Conservation (phyloP, 2,329 filamentous ascomycete genomes). For the Hypoxylon sp. region DNA sequence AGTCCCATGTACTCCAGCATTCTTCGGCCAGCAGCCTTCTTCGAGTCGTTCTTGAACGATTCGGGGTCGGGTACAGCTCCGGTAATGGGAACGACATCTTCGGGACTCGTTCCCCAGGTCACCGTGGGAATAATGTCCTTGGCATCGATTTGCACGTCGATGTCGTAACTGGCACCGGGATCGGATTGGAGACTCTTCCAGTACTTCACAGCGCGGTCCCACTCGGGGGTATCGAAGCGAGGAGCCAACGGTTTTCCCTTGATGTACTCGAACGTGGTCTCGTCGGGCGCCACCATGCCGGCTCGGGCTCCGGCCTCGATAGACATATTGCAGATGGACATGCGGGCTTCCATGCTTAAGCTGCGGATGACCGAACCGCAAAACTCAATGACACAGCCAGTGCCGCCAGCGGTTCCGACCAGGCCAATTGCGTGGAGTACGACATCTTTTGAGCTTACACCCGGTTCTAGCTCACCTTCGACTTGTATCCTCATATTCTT, state of each 20-base stretch:
- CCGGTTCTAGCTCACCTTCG: constrained; percentile 86
- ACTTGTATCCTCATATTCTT: constrained; percentile 99
- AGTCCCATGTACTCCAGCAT: constrained; percentile 98
- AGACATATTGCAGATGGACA: constrained; percentile 99
- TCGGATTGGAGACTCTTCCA: constrained; percentile 90
- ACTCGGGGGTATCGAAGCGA: constrained; percentile 82
- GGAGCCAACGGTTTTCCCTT: constrained; percentile 90
- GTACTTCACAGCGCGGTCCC: constrained; percentile 87
- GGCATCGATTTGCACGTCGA: constrained; percentile 86
- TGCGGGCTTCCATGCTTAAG: constrained; percentile 94
- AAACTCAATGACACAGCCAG: constrained; percentile 94
- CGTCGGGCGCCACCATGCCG: constrained; percentile 95
- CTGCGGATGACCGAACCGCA: constrained; percentile 90
- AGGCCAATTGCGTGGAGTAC: constrained; percentile 90
- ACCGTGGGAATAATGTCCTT: constrained; percentile 94
- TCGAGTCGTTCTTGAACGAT: constrained; percentile 79
- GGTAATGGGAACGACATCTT: constrained; percentile 95
- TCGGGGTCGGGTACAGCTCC: constrained; percentile 90
- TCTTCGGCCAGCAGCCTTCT: constrained; percentile 80
- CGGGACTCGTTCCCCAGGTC: constrained; percentile 96
- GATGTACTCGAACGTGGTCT: constrained; percentile 93
- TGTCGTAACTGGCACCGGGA: constrained; percentile 86
- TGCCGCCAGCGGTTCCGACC: constrained; percentile 95
- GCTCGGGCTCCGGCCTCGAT: constrained; percentile 95
- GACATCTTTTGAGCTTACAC: constrained; percentile 96